Percentiles rank a stretch among this genome's conserved stretches.
Conservation (phyloP, 495 filamentous ascomycete species). For the Clavariopsis aquatica region DNA sequence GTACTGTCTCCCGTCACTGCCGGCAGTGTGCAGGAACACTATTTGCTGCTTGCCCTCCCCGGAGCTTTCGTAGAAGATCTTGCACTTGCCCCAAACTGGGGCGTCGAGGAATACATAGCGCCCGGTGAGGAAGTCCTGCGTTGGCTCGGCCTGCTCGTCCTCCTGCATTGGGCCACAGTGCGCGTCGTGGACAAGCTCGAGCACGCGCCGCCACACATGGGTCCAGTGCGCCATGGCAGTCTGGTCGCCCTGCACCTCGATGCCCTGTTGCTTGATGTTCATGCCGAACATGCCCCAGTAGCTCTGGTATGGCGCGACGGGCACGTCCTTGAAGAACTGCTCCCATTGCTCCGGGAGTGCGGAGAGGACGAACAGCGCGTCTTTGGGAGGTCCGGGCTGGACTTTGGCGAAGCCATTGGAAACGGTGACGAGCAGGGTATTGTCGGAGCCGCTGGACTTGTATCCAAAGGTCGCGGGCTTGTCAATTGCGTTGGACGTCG, state of each 20-base stretch:
- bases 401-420: constrained; percentile 38
- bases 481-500: constrained; percentile 42
- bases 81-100: constrained; percentile 46
- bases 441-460: constrained; percentile 43
- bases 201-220: constrained; percentile 46
- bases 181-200: constrained; percentile 46
- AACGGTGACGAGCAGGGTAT: constrained; percentile 42
- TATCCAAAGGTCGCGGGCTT: constrained; percentile 43
- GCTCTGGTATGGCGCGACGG: constrained; percentile 44
- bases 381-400: constrained; percentile 30
- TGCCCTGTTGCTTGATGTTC: constrained; percentile 48
- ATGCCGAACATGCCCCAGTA: constrained; percentile 49
- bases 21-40: constrained; percentile 49
- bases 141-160: constrained; percentile 25
- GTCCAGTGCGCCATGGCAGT: constrained; percentile 44
- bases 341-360: constrained; percentile 49
- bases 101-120: constrained; percentile 46
- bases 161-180: constrained; percentile 43
- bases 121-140: constrained; percentile 44
- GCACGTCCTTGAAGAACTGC: constrained; percentile 46
- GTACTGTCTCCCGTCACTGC: constrained; percentile 46
- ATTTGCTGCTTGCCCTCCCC: constrained; percentile 47
- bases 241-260: constrained; percentile 43
- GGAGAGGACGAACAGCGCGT: constrained; percentile 41
- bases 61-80: constrained; percentile 46